Evolutionary conservation across 768 basidiomycete genomes (phyloP).

Genomic region (Auricularia auricula-judae): DNA sequence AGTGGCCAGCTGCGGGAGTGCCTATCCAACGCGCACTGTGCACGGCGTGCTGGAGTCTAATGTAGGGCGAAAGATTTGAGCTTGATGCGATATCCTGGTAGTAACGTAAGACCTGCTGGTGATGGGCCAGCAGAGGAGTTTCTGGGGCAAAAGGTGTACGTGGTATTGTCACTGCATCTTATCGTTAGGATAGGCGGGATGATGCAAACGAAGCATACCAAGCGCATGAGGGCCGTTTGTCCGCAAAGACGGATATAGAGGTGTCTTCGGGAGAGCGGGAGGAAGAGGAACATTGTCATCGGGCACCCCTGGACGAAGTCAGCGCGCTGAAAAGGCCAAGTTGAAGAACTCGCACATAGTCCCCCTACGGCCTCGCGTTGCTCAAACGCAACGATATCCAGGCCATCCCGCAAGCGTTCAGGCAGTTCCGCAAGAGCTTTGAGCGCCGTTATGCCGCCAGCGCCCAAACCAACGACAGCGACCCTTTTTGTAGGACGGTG

Average conservation of each 20-base stretch:
- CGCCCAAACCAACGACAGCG: slow-evolving; percentile 47
- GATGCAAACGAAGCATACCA: slow-evolving; percentile 10
- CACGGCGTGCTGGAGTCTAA: slow-evolving; percentile 34
- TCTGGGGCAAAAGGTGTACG: slow-evolving; percentile 38
- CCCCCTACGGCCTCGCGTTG: slow-evolving; percentile 42
- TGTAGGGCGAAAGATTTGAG: slow-evolving; percentile 27
- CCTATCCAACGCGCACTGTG: slow-evolving; percentile 34
- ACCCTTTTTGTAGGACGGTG: slow-evolving; percentile 29
- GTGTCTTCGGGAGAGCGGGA: slow-evolving; percentile 42
- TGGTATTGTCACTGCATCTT: slow-evolving; percentile 35
- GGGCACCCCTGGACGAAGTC: slow-evolving; percentile 16
- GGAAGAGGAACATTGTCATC: slow-evolving; percentile 20
- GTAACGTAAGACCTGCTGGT: slow-evolving; percentile 35
- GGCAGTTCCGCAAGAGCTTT: slow-evolving; percentile 41
- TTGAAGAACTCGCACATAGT: slow-evolving; percentile 23
- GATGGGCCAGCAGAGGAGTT: slow-evolving; percentile 40
- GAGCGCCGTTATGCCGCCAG: slow-evolving; percentile 42
- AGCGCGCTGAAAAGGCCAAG: neutral
- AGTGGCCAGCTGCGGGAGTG: slow-evolving; percentile 24
- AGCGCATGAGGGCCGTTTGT: slow-evolving; percentile 46
- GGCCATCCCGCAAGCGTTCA: slow-evolving; percentile 22
- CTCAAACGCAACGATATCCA: slow-evolving; percentile 44
- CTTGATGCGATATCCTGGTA: slow-evolving; percentile 31
- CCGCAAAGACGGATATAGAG: slow-evolving; percentile 40
- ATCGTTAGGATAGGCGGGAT: neutral